Conservation (phyloP, 352 stramenopile genomes). For the Aphanomyces invadans region DNA sequence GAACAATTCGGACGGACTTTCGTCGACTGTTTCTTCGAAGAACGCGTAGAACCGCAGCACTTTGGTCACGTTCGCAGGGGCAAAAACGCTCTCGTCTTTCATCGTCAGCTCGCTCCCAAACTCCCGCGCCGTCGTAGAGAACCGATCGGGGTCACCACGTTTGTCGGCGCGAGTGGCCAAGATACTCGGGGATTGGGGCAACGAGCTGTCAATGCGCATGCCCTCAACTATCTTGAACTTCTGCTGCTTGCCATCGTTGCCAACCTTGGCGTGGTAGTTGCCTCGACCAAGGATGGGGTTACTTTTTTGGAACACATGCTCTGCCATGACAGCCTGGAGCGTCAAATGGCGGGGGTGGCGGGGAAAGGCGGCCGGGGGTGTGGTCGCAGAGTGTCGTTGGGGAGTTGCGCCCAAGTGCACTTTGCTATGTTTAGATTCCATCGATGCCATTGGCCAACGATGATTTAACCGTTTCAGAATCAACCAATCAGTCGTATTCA, state of each 20-base stretch:
- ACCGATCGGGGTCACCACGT: conserved; percentile 37
- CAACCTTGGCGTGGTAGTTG: conserved; percentile 59
- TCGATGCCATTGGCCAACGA: conserved; percentile 4
- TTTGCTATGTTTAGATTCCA: not conserved
- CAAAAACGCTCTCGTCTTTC: conserved; percentile 64
- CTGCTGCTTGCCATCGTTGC: conserved; percentile 67
- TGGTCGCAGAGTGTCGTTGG: not conserved
- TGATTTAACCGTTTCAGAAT: not conserved
- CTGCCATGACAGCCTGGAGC: conserved; percentile 7
- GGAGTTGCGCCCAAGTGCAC: not conserved
- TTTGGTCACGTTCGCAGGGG: conserved; percentile 66
- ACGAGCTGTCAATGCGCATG: conserved; percentile 54
- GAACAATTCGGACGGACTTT: conserved; percentile 72
- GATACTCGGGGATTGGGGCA: conserved; percentile 47
- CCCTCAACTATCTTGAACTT: conserved; percentile 68
- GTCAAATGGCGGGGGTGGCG: not conserved
- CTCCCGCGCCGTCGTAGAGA: conserved; percentile 51
- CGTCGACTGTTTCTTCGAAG: conserved; percentile 75
- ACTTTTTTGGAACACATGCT: conserved; percentile 17
- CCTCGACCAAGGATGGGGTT: conserved; percentile 65
- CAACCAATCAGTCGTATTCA: not conserved
- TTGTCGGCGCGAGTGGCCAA: conserved; percentile 53
- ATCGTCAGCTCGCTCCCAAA: conserved; percentile 37
- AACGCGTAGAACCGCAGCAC: conserved; percentile 82
- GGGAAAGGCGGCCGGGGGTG: not conserved